These are phyloP conservation scores for Russula griseocarnosa DNA, from an alignment of 768 basidiomycete genomes.

Conservation along the genomic window DNA sequence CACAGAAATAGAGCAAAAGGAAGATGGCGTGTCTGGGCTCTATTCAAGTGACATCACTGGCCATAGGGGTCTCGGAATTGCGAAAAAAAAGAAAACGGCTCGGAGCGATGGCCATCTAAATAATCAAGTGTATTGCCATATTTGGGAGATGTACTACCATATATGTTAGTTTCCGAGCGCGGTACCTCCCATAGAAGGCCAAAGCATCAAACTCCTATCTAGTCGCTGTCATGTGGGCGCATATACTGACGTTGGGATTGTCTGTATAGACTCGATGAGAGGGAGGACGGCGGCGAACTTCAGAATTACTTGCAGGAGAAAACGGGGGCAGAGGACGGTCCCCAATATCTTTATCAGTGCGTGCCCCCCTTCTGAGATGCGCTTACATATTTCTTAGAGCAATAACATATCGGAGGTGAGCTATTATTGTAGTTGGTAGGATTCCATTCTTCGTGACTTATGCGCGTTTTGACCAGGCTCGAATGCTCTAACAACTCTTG, in stretches of 20 bases:
- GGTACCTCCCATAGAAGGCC: too few relatives aligned
- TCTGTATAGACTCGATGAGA: slow-evolving; percentile 49
- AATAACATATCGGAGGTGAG: slow-evolving; percentile 53
- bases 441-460: background rate
- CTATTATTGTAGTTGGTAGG: too few relatives aligned
- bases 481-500: background rate
- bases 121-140: too few relatives aligned
- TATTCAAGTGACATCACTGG: too few relatives aligned
- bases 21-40: too few relatives aligned
- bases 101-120: too few relatives aligned
- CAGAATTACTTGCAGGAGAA: slow-evolving; percentile 62
- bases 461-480: slow-evolving; percentile 10
- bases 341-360: slow-evolving; percentile 74
- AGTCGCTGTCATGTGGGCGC: background rate
- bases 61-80: too few relatives aligned
- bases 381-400: slow-evolving; percentile 34
- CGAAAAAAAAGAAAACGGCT: too few relatives aligned
- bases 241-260: background rate
- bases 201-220: too few relatives aligned
- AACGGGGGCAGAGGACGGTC: slow-evolving; percentile 68
- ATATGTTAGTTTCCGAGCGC: too few relatives aligned
- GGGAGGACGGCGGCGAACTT: slow-evolving; percentile 51
- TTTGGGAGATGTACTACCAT: too few relatives aligned
- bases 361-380: slow-evolving; percentile 21
- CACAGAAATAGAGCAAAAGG: too few relatives aligned